Evolutionary conservation across 2,329 filamentous ascomycete genomes (phyloP).

Genomic region (Trichoderma polysporum): DNA sequence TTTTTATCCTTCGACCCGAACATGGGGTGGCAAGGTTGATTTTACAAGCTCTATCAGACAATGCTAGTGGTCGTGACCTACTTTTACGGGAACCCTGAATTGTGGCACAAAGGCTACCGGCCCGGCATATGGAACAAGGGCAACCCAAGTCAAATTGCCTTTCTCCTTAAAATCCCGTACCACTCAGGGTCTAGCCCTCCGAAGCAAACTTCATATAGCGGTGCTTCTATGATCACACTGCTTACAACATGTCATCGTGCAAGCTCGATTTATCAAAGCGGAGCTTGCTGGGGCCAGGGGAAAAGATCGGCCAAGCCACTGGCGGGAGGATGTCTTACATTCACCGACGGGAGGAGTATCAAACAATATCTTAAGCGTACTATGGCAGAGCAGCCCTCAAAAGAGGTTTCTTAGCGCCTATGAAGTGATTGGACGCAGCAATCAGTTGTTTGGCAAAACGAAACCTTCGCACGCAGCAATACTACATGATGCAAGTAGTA

Average conservation of each 20-base stretch:
- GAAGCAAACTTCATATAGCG: neutral
- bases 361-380: neutral
- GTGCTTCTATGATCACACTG: neutral
- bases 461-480: neutral
- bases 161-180: neutral
- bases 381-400: neutral
- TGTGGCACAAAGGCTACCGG: neutral
- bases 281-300: neutral
- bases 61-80: neutral
- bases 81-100: neutral
- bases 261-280: constrained; percentile 3
- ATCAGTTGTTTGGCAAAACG: neutral
- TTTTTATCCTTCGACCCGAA: neutral
- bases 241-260: neutral
- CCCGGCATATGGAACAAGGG: neutral
- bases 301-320: constrained; percentile 12
- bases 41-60: neutral
- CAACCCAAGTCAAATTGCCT: neutral
- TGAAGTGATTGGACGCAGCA: neutral
- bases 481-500: neutral
- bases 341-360: neutral
- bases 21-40: neutral
- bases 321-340: constrained; percentile 14
- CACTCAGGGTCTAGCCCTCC: neutral
- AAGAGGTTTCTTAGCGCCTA: constrained; percentile 5